These are phyloP conservation scores for Canavalia ensiformis DNA, from an alignment of 306 rosid species.

Conservation along the genomic window DNA sequence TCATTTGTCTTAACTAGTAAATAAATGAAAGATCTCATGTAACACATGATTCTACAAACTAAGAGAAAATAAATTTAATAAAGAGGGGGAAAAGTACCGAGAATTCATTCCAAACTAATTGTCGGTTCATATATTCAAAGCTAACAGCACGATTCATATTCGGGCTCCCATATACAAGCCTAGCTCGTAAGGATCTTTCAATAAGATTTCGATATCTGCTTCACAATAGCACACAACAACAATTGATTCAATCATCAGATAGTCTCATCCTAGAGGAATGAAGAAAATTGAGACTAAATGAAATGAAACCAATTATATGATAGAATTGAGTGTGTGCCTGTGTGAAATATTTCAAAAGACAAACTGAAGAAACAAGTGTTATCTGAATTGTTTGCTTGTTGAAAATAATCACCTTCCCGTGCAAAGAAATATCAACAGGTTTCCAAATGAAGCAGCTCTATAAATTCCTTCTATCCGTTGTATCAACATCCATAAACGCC, in stretches of 20 bases:
- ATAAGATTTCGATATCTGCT: slow-evolving; percentile 92
- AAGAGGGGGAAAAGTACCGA: slow-evolving; percentile 65
- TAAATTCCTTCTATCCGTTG: slow-evolving; percentile 92
- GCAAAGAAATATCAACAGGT: slow-evolving; percentile 93
- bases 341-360: slow-evolving; percentile 39
- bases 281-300: slow-evolving; percentile 31
- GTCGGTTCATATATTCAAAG: slow-evolving; percentile 99
- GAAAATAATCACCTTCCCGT: slow-evolving; percentile 79
- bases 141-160: slow-evolving; percentile 98
- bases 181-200: slow-evolving; percentile 90
- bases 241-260: slow-evolving; percentile 6
- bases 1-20: slow-evolving; percentile 16
- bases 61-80: slow-evolving; percentile 20
- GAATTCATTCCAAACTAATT: slow-evolving; percentile 99
- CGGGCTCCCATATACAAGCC: slow-evolving; percentile 98
- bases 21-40: slow-evolving; percentile 14
- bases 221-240: slow-evolving; percentile 43
- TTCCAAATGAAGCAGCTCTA: slow-evolving; percentile 96
- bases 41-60: slow-evolving; percentile 19
- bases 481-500: slow-evolving; percentile 80
- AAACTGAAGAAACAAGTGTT: slow-evolving; percentile 26
- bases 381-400: slow-evolving; percentile 2
- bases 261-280: slow-evolving; percentile 13
- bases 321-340: not conserved
- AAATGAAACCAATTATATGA: slow-evolving; percentile 21